Conservation (phyloP, 306 rosid species). For the Malus sieversii region DNA sequence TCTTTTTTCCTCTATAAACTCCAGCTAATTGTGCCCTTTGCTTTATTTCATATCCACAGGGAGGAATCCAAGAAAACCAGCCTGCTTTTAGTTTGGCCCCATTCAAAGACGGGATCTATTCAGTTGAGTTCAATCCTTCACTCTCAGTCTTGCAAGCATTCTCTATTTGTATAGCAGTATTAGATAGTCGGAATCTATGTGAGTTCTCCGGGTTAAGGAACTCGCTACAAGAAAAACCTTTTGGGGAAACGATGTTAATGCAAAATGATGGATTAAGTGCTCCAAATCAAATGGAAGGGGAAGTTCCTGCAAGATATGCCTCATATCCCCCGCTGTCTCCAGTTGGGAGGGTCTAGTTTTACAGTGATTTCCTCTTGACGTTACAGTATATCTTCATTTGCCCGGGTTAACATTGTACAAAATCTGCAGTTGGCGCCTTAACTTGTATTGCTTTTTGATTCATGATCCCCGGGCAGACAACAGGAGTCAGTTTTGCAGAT, state of each 20-base stretch:
- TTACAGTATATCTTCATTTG: slow-evolving; percentile 5
- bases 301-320: slow-evolving; percentile 29
- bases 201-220: slow-evolving; percentile 42
- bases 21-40: slow-evolving; percentile 7
- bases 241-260: slow-evolving; percentile 19
- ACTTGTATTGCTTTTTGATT: not conserved
- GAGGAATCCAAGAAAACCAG: slow-evolving; percentile 43
- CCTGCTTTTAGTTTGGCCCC: slow-evolving; percentile 46
- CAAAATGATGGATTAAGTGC: slow-evolving; percentile 34
- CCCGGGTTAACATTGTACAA: not conserved
- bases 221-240: slow-evolving; percentile 35
- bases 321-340: slow-evolving; percentile 51
- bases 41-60: slow-evolving; percentile 42
- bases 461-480: not conserved
- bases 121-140: slow-evolving; percentile 67
- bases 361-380: not conserved
- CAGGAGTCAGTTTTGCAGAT: slow-evolving; percentile 2
- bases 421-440: slow-evolving; percentile 1
- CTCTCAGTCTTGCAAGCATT: slow-evolving; percentile 79
- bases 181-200: slow-evolving; percentile 53
- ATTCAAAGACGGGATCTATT: slow-evolving; percentile 63
- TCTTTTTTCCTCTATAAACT: slow-evolving; percentile 1
- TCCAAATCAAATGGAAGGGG: slow-evolving; percentile 19
- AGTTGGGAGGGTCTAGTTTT: slow-evolving; percentile 41
- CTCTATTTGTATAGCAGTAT: slow-evolving; percentile 73